These are phyloP conservation scores for Aspergillus bertholletiae DNA, from an alignment of 495 filamentous ascomycete genomes.

Conservation along the genomic window DNA sequence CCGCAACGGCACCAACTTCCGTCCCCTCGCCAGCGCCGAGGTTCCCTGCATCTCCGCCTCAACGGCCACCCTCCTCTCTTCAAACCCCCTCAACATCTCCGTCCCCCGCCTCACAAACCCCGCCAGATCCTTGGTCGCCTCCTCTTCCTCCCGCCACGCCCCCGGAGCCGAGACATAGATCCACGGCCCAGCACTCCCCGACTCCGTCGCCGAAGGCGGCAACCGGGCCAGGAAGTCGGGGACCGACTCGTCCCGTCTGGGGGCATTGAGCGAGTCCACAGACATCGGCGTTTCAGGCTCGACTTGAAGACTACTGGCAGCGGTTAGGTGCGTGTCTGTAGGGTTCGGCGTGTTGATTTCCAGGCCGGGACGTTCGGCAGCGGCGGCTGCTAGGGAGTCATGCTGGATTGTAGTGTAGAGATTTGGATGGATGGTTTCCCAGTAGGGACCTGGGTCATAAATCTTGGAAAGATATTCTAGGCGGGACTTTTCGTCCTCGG, in stretches of 20 bases:
- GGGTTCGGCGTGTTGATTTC: no score
- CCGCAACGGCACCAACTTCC: constrained; percentile 50
- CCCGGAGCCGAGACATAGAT: constrained; percentile 63
- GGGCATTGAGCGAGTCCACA: constrained; percentile 30
- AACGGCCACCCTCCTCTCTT: constrained; percentile 28
- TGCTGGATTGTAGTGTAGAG: constrained; percentile 32
- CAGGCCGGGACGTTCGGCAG: neutral
- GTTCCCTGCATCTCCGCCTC: constrained; percentile 37
- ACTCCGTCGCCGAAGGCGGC: constrained; percentile 55
- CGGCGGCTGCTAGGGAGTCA: neutral
- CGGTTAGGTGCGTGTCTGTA: constrained; percentile 18
- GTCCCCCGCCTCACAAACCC: constrained; percentile 43
- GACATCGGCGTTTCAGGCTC: neutral
- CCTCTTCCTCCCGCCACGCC: constrained; percentile 15
- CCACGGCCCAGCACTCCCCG: constrained; percentile 48
- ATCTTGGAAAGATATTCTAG: constrained; percentile 33
- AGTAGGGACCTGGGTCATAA: constrained; percentile 49
- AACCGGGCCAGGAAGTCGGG: constrained; percentile 61
- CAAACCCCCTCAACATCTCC: constrained; percentile 40
- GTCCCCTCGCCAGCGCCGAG: constrained; percentile 33
- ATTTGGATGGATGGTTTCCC: constrained; percentile 30
- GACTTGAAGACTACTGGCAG: constrained; percentile 30
- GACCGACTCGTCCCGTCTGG: constrained; percentile 54
- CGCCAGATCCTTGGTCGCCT: constrained; percentile 33
- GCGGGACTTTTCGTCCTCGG: constrained; percentile 40